A percentile compares a stretch with the other conserved stretches of the same genome.
Evolutionary conservation across 176 grass and related monocot genomes (phyloP).

Genomic region (Canna indica): DNA sequence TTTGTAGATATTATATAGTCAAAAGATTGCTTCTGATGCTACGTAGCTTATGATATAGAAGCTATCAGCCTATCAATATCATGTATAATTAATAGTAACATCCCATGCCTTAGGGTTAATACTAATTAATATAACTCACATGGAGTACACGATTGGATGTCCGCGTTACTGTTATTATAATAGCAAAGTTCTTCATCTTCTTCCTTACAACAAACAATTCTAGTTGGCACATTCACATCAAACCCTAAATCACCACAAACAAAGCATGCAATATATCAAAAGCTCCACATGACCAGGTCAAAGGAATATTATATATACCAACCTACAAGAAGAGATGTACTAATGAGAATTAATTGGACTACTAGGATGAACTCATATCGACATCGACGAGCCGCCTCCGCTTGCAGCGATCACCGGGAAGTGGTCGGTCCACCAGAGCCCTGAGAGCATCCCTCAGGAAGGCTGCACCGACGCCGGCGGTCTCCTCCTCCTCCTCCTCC

Average conservation of each 20-base stretch:
- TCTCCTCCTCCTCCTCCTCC: background rate
- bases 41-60: too few relatives aligned
- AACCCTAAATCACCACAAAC: background rate
- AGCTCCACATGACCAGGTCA: background rate
- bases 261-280: too few relatives aligned
- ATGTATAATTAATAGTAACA: too few relatives aligned
- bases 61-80: too few relatives aligned
- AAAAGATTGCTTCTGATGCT: too few relatives aligned
- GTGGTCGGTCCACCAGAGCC: constrained; percentile 8
- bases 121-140: too few relatives aligned
- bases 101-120: too few relatives aligned
- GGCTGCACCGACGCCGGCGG: background rate
- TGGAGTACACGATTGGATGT: too few relatives aligned
- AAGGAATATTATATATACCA: background rate
- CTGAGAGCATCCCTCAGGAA: constrained; percentile 15
- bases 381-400: constrained; percentile 5
- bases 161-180: too few relatives aligned
- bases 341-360: too few relatives aligned
- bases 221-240: background rate
- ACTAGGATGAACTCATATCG: background rate
- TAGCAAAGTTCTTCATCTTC: background rate
- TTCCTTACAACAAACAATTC: background rate
- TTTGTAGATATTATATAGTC: too few relatives aligned
- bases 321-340: background rate
- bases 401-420: constrained; percentile 7